These are phyloP conservation scores for Nitzschia inconspicua DNA, from an alignment of 108 stramenopile genomes.

Conservation along the genomic window DNA sequence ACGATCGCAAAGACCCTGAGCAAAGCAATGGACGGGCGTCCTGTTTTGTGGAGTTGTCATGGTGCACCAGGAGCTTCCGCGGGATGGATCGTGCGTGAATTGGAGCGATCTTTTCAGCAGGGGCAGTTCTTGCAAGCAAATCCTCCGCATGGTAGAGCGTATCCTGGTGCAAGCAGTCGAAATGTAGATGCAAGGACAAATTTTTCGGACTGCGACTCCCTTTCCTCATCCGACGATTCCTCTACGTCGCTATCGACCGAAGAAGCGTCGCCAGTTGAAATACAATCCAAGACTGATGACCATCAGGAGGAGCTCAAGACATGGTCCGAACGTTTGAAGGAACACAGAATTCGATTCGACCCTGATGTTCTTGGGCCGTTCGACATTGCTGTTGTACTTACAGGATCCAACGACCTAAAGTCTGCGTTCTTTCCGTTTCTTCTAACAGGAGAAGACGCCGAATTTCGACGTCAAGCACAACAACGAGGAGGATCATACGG, in stretches of 20 bases:
- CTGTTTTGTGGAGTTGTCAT: conserved; percentile 53
- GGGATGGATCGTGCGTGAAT: conserved; percentile 37
- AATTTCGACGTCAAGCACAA: conserved; percentile 9
- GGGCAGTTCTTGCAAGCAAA: neutral
- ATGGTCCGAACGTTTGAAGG: conserved; percentile 4
- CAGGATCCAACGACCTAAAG: conserved; percentile 62
- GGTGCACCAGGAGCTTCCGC: conserved; percentile 40
- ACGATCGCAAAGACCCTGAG: conserved; percentile 43
- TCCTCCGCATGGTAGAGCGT: too few species aligned
- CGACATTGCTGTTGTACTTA: conserved; percentile 57
- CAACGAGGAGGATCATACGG: conserved; percentile 18
- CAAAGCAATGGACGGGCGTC: conserved; percentile 30
- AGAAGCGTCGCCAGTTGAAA: neutral
- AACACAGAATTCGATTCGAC: conserved; percentile 17
- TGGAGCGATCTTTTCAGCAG: conserved; percentile 9
- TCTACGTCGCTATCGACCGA: neutral
- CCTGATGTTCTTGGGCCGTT: conserved; percentile 27
- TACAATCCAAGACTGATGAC: too few species aligned
- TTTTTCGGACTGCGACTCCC: too few species aligned
- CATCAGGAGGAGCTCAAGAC: neutral
- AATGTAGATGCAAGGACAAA: neutral
- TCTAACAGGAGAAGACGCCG: conserved; percentile 11
- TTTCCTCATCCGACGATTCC: too few species aligned
- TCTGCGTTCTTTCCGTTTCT: conserved; percentile 50
- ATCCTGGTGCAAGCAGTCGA: too few species aligned